Percentiles rank a stretch among this genome's conserved stretches.
Evolutionary conservation across 768 basidiomycete genomes (phyloP).

Genomic region (Podaxis sp.): DNA sequence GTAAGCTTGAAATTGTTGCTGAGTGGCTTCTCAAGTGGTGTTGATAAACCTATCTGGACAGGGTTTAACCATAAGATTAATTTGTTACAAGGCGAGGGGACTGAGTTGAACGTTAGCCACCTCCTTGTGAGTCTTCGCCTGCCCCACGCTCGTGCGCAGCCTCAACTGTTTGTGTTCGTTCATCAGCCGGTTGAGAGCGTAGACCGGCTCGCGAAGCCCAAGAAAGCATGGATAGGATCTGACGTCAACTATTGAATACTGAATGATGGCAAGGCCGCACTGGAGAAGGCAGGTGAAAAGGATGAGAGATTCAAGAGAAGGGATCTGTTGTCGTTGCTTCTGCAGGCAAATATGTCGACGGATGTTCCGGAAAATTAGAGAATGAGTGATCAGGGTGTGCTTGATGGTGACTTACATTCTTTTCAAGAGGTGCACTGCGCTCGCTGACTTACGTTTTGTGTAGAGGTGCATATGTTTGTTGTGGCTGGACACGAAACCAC

Average conservation of each 20-base stretch:
- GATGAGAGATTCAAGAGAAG: conserved; percentile 35
- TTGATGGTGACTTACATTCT: conserved; percentile 43
- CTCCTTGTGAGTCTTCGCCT: background rate
- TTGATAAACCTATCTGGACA: background rate
- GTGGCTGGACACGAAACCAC: conserved; percentile 63
- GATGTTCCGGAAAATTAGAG: conserved; percentile 55
- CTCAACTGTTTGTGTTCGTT: background rate
- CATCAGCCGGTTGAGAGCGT: conserved; percentile 31
- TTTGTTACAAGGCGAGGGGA: conserved; percentile 33
- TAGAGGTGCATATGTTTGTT: conserved; percentile 63
- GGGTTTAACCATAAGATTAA: conserved; percentile 37
- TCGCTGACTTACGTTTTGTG: background rate
- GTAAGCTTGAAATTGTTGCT: background rate
- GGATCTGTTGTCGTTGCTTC: conserved; percentile 60
- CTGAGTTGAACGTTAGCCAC: conserved; percentile 43
- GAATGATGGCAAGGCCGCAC: conserved; percentile 44
- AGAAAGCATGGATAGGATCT: conserved; percentile 49
- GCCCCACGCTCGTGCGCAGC: background rate
- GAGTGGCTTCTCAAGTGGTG: background rate
- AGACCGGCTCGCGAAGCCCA: conserved; percentile 30
- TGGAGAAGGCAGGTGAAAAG: conserved; percentile 29
- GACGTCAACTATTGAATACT: conserved; percentile 47
- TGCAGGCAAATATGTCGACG: conserved; percentile 64
- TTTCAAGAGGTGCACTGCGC: background rate
- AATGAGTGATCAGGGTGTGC: conserved; percentile 62